Evolutionary conservation across 805 yeast genomes (phyloP).

Genomic region (Yarrowia bubula): DNA sequence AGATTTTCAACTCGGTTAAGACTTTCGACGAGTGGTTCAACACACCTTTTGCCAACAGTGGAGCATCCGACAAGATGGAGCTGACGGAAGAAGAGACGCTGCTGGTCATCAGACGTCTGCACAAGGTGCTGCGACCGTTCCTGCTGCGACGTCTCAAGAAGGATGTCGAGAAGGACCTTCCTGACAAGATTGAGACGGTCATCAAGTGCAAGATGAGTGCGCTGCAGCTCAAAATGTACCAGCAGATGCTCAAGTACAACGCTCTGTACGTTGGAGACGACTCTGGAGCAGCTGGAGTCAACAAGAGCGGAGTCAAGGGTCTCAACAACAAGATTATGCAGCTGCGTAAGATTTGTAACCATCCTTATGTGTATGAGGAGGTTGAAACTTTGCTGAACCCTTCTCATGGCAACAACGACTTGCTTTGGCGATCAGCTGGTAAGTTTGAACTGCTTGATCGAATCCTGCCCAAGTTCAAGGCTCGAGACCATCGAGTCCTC

Average conservation of each 20-base stretch:
- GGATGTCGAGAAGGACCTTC: constrained; percentile 95
- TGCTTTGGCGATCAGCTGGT: constrained; percentile 91
- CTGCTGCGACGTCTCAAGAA: constrained; percentile 89
- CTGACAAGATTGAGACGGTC: constrained; percentile 92
- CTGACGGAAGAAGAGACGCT: constrained; percentile 94
- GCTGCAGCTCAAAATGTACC: constrained; percentile 76
- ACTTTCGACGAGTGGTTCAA: constrained; percentile 98
- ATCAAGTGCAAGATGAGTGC: constrained; percentile 91
- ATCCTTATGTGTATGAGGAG: constrained; percentile 94
- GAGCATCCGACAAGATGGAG: constrained; percentile 90
- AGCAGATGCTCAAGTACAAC: constrained; percentile 87
- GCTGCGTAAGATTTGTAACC: constrained; percentile 92
- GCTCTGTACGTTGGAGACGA: constrained; percentile 67
- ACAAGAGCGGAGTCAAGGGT: constrained; percentile 63
- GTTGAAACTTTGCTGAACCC: constrained; percentile 85
- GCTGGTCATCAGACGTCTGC: constrained; percentile 90
- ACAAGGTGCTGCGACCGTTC: constrained; percentile 93
- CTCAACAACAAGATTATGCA: constrained; percentile 95
- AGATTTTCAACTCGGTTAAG: constrained; percentile 93
- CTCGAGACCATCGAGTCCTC: constrained; percentile 84
- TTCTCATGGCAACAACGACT: constrained; percentile 60
- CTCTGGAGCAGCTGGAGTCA: constrained; percentile 40
- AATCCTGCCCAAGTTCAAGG: constrained; percentile 79
- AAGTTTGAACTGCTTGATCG: constrained; percentile 89
- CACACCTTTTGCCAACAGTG: constrained; percentile 97